Base-by-base conservation (phyloP, 371 early-diverging fungal species). In the Mucor velutinosus region DNA sequence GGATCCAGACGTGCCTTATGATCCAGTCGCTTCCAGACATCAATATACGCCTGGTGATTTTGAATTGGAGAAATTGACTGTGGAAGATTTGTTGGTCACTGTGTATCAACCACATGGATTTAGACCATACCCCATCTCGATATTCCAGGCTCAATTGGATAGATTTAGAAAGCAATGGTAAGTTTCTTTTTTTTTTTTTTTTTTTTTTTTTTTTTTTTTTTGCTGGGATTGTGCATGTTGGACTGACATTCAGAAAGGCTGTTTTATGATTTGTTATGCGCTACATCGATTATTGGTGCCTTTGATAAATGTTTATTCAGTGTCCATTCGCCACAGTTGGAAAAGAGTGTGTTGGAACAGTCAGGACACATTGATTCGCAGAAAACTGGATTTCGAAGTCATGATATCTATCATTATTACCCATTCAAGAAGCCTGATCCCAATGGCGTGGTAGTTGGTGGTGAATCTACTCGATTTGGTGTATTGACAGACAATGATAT, bases 231-330 rank as follows among this genome's bases (percentile, higher is more conserved):
- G n/a, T n/a, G n/a, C n/a, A n/a, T n/a, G n/a, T n/a, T 58, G 19
- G 7, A 35, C 19, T 21, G 35, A 39, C 49, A 21, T n/a, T 32
- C 21, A 37, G 12, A 37, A 14, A 80, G 80, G 81, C 73, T 97
- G 10, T 87, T 95, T 53, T 95, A 94, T 72, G 99, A 98, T 68
- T 74, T 94, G 29, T 77, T 98, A 33, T 90, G 92, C 64, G 98
- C 98, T 1, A 91, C 94, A 37, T 91, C 92, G 0, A 90, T 96
- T 66, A 93, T 94, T 1, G 99, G 99, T 7, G 91, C 92, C 73
- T 95, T 95, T 72, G 98, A 97, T 69, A 93, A 95, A 69, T 94
- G 97, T 69, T 73, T 97, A 47, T 98, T 98, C 65, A 94, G 94
- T 64, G 90, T 97, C 2, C 95, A 96, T 73, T 85, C 88, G 23